A percentile compares a stretch with the other conserved stretches of the same genome.
phyloP scores from a whole-genome alignment of 768 basidiomycete genomes.

The Agrocybe chaxingu region DNA sequence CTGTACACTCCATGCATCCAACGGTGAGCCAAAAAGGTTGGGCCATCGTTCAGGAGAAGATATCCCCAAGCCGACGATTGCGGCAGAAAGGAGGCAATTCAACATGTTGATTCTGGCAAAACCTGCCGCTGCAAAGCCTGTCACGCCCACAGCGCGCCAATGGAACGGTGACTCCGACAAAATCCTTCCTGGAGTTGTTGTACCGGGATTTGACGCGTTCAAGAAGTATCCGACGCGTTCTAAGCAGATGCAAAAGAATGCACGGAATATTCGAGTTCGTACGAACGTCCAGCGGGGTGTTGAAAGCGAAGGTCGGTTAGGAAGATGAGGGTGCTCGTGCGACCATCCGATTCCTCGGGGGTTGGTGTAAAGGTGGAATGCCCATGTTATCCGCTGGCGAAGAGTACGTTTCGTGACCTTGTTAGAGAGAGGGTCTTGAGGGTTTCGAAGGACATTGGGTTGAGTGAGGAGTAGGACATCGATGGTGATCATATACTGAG shows the following conservation, averaged over 20 bases:
- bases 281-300: constrained; percentile 22
- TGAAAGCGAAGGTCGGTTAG: constrained; percentile 15
- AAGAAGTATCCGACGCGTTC: constrained; percentile 2
- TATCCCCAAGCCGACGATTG: constrained; percentile 15
- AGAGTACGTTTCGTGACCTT: constrained; percentile 13
- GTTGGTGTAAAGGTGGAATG: constrained; percentile 24
- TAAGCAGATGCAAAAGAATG: constrained; percentile 7
- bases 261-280: constrained; percentile 10
- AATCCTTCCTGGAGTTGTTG: constrained; percentile 6
- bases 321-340: constrained; percentile 22
- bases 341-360: constrained; percentile 34
- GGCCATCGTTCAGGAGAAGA: constrained; percentile 24
- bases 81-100: constrained; percentile 11
- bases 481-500: constrained; percentile 22
- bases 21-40: constrained; percentile 16
- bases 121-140: constrained; percentile 16
- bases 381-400: constrained; percentile 24
- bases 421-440: constrained; percentile 11
- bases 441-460: constrained; percentile 19
- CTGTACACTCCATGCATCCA: constrained; percentile 17
- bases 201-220: constrained; percentile 14
- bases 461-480: constrained; percentile 26
- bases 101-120: constrained; percentile 15
- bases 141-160: constrained; percentile 9
- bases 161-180: constrained; percentile 13